phyloP scores from a whole-genome alignment of 257 asterid genomes.

The Rauvolfia tetraphylla region DNA sequence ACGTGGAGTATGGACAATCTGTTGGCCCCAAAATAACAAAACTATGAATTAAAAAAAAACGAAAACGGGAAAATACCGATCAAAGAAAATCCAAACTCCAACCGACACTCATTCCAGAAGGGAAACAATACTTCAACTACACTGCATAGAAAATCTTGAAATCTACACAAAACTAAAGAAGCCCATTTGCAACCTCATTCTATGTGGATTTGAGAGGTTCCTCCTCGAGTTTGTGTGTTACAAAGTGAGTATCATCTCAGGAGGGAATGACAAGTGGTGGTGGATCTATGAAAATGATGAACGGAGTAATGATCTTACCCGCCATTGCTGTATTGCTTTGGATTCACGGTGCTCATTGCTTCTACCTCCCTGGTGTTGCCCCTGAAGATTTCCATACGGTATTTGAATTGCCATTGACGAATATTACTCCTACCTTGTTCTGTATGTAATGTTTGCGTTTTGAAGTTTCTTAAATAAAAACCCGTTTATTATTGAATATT shows the following conservation, averaged over 20 bases:
- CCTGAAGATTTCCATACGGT: constrained; percentile 81
- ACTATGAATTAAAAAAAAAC: not conserved
- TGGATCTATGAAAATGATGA: constrained; percentile 19
- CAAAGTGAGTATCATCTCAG: not conserved
- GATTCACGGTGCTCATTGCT: constrained; percentile 44
- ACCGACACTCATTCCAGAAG: not conserved
- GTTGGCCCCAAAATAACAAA: too few species aligned
- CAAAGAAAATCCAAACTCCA: not conserved
- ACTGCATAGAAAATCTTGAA: not conserved
- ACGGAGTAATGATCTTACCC: constrained; percentile 4
- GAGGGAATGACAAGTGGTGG: constrained; percentile 20
- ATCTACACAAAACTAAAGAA: not conserved
- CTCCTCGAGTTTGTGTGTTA: not conserved
- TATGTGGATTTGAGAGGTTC: constrained; percentile 16
- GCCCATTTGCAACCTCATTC: not conserved
- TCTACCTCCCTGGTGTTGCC: constrained; percentile 88
- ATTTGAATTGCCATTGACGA: not conserved
- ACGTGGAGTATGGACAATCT: too few species aligned
- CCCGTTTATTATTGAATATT: not conserved
- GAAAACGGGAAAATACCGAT: not conserved
- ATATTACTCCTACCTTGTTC: not conserved
- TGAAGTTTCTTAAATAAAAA: not conserved
- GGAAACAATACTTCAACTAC: not conserved
- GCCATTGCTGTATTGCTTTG: constrained; percentile 36
- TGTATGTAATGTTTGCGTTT: not conserved